Evolutionary conservation across 2,329 filamentous ascomycete genomes (phyloP), one percentile per base, ranked within the genome.

Genomic region (Pestalotiopsis sp.): DNA sequence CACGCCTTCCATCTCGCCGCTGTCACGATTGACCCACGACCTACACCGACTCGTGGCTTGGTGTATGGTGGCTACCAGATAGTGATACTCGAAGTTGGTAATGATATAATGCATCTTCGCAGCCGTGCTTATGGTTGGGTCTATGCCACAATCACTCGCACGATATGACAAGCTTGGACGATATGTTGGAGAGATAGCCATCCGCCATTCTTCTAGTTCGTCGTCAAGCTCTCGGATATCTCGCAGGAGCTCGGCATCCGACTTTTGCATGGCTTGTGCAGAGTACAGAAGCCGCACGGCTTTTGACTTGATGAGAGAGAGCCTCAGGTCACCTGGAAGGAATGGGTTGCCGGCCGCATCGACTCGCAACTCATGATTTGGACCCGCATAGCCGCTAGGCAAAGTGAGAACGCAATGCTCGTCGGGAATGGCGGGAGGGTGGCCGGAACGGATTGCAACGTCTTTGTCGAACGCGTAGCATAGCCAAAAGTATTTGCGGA

Each of bases 151-250:
- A 66, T 73, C 9, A 75, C 68, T 49, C 36, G 4, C 79, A 74
- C 7, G 79, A 73, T 0, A 81, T 0, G 84, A 83, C 9, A 89
- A 75, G 0, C 79, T 81, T 0, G 87, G 87, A 2, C 86, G 79
- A 67, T 80, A 84, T 6, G 79, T 71, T 0, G 73, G 72, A 0
- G 85, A 83, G 0, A 89, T 73, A 0, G 86, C 85, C 1, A 83
- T 71, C 0, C 88, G 81, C 87, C 87, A 90, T 13, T 75, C 75
- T 61, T 90, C 87, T 0, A 90, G 77, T 38, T 88, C 85, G 25
- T 87, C 84, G 68, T 90, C 87, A 0, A 90, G 77, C 73, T 88
- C 84, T 5, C 87, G 83, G 13, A 90, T 89, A 3, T 85, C 82
- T 11, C 82, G 81, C 2, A 90, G 78, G 0, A 89, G 75, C 67